Evolutionary conservation across 306 rosid species (phyloP), one percentile per base, ranked within the genome.

Genomic region (Inga oerstediana): DNA sequence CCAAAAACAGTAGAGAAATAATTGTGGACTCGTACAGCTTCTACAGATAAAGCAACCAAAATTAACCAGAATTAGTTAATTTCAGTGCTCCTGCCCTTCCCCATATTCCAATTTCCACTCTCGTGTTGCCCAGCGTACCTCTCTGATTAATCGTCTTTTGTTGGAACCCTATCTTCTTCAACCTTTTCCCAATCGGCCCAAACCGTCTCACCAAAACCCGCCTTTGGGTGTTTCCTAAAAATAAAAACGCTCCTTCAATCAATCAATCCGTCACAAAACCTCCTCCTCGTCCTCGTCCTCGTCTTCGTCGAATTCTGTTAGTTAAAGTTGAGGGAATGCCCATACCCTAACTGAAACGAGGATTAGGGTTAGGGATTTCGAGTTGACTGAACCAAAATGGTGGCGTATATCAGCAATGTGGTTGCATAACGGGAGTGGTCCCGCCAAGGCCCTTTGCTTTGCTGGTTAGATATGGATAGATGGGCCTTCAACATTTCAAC

Each of bases 371-470:
- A 80, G 75, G 35, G 58, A 74, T 81, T 83, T 79, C 72, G 72
- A 73, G 82, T 64, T 51, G 62, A 71, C 59, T 54, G 75, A 79
- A 66, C 58, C 74, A 76, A 71, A 56, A 46, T 69, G 81, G 80
- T 68, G 14, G 32, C 27, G 62, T n/a, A 74, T 84, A 76, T 84
- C 16, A 27, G 32, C 37, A 13, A 70, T 64, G 24, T 72, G 51
- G 22, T 75, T 37, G 48, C 3, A 68, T 51, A 27, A 68, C 74
- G 59, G 79, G 76, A 58, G 90, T 87, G 92, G 92, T 89, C 92
- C 92, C 92, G 61, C 35, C 51, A 30, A 70, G 24, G 16, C 30
- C 37, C 43, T 27, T 11, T 67, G 66, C 54, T 27, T 8, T 74
- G 66, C 54, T 35, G 54, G 30, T 20, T 27, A 39, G 69, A 68